Evolutionary conservation across 345 rosid genomes (phyloP), one percentile per base, ranked within the genome.

Genomic region (Euphorbia pulcherrima): DNA sequence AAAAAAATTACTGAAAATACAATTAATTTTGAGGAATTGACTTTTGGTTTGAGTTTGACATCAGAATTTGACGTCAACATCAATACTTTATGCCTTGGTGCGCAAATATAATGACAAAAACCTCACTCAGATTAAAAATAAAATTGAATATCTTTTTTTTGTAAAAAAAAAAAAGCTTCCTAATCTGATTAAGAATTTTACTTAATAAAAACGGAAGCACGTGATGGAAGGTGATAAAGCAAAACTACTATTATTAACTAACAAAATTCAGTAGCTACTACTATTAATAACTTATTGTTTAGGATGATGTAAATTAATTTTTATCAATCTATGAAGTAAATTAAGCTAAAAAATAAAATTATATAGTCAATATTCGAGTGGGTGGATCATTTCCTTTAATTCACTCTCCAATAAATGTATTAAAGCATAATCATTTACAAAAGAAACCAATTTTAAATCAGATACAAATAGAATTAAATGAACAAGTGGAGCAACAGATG

Each of bases 401-500:
- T 56, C 24, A 41, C 10, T 41, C 47, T 41, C 47, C 2, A 2
- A 41, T 41, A 8, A 57, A 57, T 57, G 37, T 57, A 55, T 55
- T 23, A 55, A 55, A 24, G 30, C 17, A 26, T 26, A 57, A 28
- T 29, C 61, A 57, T 27, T 28, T 33, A 57, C 27, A 27, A 55
- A 13, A 55, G 11, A 11, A 30, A 21, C 10, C 4, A 35, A 9
- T 8, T n/a, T n/a, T n/a, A n/a, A n/a, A 21, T 39, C 0, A 60
- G 24, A 14, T 50, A 46, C 27, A n/a, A 64, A 47, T 61, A 41
- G 18, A 69, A 65, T 69, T 73, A 33, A 65, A 54, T 69, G 72
- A 65, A 73, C 56, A 21, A 35, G 23, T 46, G 23, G 44, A 13
- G 21, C 28, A 6, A 8, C 58, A 46, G 16, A 17, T 44, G 28